A percentile compares a stretch with the other conserved stretches of the same genome.
phyloP scores from a whole-genome alignment of 805 yeast species.

The Lachancea sp. region DNA sequence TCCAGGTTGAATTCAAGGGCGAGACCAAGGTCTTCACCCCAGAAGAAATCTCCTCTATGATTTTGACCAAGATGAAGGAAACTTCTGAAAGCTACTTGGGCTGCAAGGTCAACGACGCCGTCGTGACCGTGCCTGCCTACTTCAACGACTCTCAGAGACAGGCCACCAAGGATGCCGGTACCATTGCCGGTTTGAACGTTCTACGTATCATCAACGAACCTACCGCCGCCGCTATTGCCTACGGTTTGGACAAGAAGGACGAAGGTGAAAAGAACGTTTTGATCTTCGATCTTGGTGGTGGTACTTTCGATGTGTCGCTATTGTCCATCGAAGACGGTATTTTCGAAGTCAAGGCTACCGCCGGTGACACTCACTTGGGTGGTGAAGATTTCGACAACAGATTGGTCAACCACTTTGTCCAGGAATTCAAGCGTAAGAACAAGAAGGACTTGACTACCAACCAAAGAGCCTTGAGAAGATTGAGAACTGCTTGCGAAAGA shows the following conservation, averaged over 20 bases:
- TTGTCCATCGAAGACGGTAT: conserved; percentile 93
- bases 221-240: conserved; percentile 95
- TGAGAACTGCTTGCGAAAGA: conserved; percentile 98
- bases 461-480: conserved; percentile 97
- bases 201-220: conserved; percentile 94
- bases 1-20: conserved; percentile 83
- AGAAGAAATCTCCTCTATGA: conserved; percentile 92
- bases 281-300: conserved; percentile 97
- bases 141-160: conserved; percentile 96
- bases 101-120: conserved; percentile 79
- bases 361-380: conserved; percentile 82
- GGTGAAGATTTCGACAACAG: conserved; percentile 99
- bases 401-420: conserved; percentile 86
- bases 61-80: conserved; percentile 86
- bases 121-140: conserved; percentile 92
- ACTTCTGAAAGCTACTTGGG: conserved; percentile 91
- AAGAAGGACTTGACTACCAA: conserved; percentile 87
- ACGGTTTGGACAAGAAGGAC: conserved; percentile 71
- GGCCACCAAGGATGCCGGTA: conserved; percentile 95
- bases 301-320: conserved; percentile 96
- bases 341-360: conserved; percentile 93
- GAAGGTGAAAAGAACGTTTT: conserved; percentile 79
- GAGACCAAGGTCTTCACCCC: conserved; percentile 84
- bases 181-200: conserved; percentile 90
- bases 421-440: conserved; percentile 96